Conservation (phyloP, 164 flowering plant genomes). For the Akebia trifoliata region DNA sequence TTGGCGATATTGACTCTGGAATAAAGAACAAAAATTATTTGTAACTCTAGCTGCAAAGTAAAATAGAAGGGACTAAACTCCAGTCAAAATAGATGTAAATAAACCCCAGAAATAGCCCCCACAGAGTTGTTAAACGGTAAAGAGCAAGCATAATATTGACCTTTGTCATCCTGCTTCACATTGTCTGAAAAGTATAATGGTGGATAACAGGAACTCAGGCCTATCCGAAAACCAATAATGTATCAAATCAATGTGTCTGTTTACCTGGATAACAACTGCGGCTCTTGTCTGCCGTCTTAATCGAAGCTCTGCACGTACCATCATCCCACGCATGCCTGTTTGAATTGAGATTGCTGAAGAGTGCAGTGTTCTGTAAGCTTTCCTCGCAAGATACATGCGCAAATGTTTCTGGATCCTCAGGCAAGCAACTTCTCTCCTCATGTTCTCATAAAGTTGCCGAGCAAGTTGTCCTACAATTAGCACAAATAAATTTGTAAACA, state of each 20-base stretch:
- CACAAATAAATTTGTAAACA: not conserved
- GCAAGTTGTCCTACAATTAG: conserved; percentile 65
- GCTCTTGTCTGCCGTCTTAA: conserved; percentile 78
- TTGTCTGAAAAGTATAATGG: no score
- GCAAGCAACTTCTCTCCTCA: conserved; percentile 79
- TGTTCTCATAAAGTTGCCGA: conserved; percentile 52
- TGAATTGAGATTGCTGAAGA: conserved; percentile 73
- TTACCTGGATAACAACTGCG: conserved; percentile 87
- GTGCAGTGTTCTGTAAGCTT: conserved; percentile 47
- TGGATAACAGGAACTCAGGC: not conserved
- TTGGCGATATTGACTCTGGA: conserved; percentile 75
- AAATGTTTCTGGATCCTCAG: conserved; percentile 65
- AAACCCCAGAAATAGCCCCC: not conserved
- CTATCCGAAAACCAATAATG: not conserved
- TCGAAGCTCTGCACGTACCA: conserved; percentile 76
- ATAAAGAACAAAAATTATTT: conserved; percentile 2
- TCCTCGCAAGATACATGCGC: conserved; percentile 72
- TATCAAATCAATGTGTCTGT: not conserved
- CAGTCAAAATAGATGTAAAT: not conserved
- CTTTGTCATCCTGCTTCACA: no score
- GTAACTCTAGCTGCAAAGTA: no score
- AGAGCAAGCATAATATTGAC: no score
- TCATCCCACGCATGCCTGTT: conserved; percentile 87
- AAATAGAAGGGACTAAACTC: no score
- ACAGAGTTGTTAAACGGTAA: no score